Conservation (phyloP, 495 filamentous ascomycete species). For the Xylaria venustula region DNA sequence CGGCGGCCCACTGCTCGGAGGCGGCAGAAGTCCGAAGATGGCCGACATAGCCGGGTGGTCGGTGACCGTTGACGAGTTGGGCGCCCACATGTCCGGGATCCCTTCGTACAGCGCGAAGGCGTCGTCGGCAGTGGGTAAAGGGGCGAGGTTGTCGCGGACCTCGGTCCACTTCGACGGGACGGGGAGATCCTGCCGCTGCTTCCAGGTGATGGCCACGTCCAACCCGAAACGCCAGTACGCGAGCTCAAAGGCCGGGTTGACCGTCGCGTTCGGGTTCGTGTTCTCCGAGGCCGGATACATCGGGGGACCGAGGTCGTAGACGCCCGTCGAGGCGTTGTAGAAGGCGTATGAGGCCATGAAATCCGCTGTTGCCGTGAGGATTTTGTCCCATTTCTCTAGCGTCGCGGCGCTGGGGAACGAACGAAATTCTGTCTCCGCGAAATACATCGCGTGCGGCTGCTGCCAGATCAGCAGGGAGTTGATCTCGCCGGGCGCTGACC, state of each 20-base stretch:
- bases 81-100: conserved; percentile 48
- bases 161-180: conserved; percentile 38
- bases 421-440: conserved; percentile 52
- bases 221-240: conserved; percentile 50
- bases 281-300: conserved; percentile 55
- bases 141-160: conserved; percentile 45
- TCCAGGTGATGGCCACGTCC: conserved; percentile 41
- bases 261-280: conserved; percentile 48
- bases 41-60: conserved; percentile 54
- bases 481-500: conserved; percentile 56
- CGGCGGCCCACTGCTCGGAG: conserved; percentile 33
- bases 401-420: conserved; percentile 36
- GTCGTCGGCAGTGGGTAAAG: conserved; percentile 42
- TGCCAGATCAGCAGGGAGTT: conserved; percentile 57
- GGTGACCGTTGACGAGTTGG: conserved; percentile 32
- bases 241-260: conserved; percentile 53
- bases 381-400: conserved; percentile 44
- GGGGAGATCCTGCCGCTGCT: conserved; percentile 32
- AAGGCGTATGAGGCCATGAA: conserved; percentile 53
- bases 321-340: conserved; percentile 41
- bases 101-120: conserved; percentile 52
- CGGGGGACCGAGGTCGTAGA: conserved; percentile 52
- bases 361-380: conserved; percentile 45
- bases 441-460: conserved; percentile 54
- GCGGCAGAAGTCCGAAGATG: conserved; percentile 49